Evolutionary conservation across 192 early-diverging fungal species (phyloP).

Genomic region (Backusella psychrophila): DNA sequence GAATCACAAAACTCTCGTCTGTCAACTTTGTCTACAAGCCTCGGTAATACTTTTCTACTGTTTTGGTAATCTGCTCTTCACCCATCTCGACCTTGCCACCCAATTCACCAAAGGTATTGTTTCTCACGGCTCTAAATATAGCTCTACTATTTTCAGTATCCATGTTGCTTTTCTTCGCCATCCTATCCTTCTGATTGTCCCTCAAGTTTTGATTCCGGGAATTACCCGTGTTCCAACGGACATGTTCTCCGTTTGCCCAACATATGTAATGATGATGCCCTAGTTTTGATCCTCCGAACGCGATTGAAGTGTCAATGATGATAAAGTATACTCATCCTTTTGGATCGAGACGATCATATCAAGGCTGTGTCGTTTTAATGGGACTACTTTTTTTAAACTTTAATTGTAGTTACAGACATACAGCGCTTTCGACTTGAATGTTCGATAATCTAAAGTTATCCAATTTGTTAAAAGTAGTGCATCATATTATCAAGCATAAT

Average conservation of each 20-base stretch:
- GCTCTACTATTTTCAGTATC: not conserved
- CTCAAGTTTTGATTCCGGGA: slow-evolving; percentile 39
- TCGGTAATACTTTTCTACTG: slow-evolving; percentile 30
- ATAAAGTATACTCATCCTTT: slow-evolving; percentile 50
- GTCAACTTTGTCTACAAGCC: slow-evolving; percentile 18
- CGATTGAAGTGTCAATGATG: slow-evolving; percentile 32
- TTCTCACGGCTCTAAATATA: slow-evolving; percentile 39
- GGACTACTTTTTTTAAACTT: slow-evolving; percentile 62
- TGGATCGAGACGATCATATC: slow-evolving; percentile 53
- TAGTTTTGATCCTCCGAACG: slow-evolving; percentile 45
- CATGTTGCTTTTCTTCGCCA: not conserved
- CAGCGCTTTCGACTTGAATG: slow-evolving; percentile 44
- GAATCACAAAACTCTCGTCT: slow-evolving; percentile 25
- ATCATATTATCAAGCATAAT: not conserved
- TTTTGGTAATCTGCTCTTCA: slow-evolving; percentile 28
- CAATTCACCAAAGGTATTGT: slow-evolving; percentile 39
- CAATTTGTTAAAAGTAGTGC: not conserved
- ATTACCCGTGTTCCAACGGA: slow-evolving; percentile 50
- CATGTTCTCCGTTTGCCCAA: slow-evolving; percentile 41
- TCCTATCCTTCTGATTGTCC: not conserved
- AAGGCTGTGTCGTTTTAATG: slow-evolving; percentile 60
- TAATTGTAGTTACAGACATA: slow-evolving; percentile 72
- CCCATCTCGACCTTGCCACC: slow-evolving; percentile 24
- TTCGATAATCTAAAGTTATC: not conserved
- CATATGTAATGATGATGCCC: slow-evolving; percentile 46